phyloP scores from a whole-genome alignment of 2,329 filamentous ascomycete genomes.

The Fusarium verticillioides region DNA sequence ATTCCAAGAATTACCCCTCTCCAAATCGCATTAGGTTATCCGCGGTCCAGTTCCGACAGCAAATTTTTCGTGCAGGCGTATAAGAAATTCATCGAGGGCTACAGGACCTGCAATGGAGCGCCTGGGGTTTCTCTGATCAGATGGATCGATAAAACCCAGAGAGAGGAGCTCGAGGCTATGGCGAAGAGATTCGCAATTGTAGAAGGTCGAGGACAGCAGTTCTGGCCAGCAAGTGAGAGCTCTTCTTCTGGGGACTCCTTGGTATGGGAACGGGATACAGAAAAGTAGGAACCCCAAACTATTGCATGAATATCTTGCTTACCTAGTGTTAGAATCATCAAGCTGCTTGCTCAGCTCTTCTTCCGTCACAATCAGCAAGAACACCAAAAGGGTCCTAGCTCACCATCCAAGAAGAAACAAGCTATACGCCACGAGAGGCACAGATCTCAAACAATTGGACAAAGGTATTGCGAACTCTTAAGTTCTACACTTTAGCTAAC shows the following conservation, averaged over 20 bases:
- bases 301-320: fast-evolving
- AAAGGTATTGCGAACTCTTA: neutral
- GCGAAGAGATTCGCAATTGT: neutral
- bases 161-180: neutral
- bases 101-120: fast-evolving
- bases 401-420: neutral
- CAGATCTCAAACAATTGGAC: neutral
- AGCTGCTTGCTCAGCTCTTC: neutral
- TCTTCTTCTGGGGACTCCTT: neutral
- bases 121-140: neutral
- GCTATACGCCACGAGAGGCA: too few species aligned
- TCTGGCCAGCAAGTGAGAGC: neutral
- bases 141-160: too few species aligned
- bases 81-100: neutral
- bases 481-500: neutral
- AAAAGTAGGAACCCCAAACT: neutral
- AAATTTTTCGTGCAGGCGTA: neutral
- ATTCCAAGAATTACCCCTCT: neutral
- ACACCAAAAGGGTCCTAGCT: neutral
- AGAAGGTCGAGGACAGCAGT: neutral
- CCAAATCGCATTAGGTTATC: neutral
- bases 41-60: neutral
- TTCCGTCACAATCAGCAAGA: neutral
- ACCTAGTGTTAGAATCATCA: neutral
- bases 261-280: neutral